Evolutionary conservation across 2,329 filamentous ascomycete genomes (phyloP), one percentile per base, ranked within the genome.

Genomic region (Alternaria metachromatica): DNA sequence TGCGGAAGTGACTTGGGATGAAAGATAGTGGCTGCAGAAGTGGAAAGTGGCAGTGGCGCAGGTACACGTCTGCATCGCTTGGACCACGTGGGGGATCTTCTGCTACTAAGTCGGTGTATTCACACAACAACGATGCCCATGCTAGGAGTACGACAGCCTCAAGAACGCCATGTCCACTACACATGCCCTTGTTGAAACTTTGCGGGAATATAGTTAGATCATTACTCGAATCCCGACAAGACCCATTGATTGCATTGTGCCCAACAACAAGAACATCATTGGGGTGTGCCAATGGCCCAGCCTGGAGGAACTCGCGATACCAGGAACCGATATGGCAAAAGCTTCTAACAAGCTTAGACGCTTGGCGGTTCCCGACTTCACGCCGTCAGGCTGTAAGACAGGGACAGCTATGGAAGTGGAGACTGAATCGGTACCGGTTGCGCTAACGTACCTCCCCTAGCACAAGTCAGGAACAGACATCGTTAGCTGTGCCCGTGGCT

Each of bases 71-170:
- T 50, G 26, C 51, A 44, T 66, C 57, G 60, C 63, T 63, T 58
- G 53, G 46, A 49, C 62, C 68, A 67, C 65, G 67, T 68, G 68
- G 66, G 67, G 64, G 62, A 60, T 65, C 62, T 41, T 18, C 37
- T 57, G 18, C 63, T 63, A 18, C 55, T 48, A 54, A 55, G 43
- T 26, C 33, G 21, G 44, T 49, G 41, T 51, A 37, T 46, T 21
- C 46, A 30, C 44, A 12, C 45, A 54, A 55, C 58, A 60, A 30
- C 57, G 50, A 45, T 62, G 50, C 20, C 58, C 64, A 58, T 54
- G 58, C 21, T 46, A 37, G n/a, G n/a, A n/a, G n/a, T n/a, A n/a
- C 30, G 25, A 9, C 13, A 15, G 41, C 44, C 20, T 54, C 20
- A 15, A 48, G 37, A 30, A 54, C 30, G 5, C 28, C 15, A 45